A percentile compares a stretch with the other conserved stretches of the same genome.
phyloP scores from a whole-genome alignment of 2,329 filamentous ascomycete species.

The Aspergillus hortae region DNA sequence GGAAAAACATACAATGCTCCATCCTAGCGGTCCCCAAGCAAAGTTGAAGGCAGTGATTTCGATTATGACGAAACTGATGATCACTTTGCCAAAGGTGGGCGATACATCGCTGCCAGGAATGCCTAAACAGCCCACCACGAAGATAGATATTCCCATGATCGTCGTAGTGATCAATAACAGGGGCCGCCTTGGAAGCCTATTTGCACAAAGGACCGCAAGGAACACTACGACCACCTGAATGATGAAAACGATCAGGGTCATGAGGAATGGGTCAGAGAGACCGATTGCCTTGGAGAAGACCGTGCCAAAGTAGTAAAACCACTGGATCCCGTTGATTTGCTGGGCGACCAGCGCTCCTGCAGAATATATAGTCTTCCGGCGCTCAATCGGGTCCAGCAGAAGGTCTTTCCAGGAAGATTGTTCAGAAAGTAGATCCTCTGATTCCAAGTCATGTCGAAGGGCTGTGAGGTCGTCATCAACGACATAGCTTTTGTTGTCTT shows the following conservation, averaged over 20 bases:
- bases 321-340: too few relatives aligned
- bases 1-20: not conserved
- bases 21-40: constrained; percentile 1
- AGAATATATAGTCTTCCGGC: too few relatives aligned
- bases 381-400: too few relatives aligned
- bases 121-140: not conserved
- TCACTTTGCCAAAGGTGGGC: not conserved
- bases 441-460: too few relatives aligned
- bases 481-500: too few relatives aligned
- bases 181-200: too few relatives aligned
- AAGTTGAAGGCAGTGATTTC: constrained; percentile 2
- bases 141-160: constrained; percentile 2
- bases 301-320: not conserved
- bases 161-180: not conserved
- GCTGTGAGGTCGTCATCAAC: too few relatives aligned
- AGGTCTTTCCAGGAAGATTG: too few relatives aligned
- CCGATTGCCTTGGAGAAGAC: constrained; percentile 2
- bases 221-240: not conserved
- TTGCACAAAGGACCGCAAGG: not conserved
- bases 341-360: too few relatives aligned
- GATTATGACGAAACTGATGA: constrained; percentile 1
- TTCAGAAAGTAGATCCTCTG: too few relatives aligned
- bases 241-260: constrained; percentile 1
- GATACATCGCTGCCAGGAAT: not conserved
- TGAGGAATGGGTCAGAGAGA: constrained; percentile 1